Evolutionary conservation across 441 rosid genomes (phyloP), one percentile per base, ranked within the genome.

Genomic region (Kokia cookei): DNA sequence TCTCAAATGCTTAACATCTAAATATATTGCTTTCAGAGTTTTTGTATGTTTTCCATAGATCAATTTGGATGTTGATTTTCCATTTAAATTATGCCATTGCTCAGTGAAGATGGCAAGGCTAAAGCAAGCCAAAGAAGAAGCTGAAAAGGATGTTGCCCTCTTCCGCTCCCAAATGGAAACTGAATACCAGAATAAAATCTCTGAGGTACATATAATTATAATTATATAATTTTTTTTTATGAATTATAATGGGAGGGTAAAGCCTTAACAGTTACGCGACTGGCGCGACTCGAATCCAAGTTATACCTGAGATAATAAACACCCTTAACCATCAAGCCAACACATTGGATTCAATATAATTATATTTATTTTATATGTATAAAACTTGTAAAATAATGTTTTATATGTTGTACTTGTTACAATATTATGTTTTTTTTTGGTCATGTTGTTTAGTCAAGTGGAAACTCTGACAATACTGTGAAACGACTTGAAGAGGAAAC

Each of bases 101-200:
- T 19, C 81, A 91, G 95, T 82, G n/a, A 95, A 93, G 84, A 60
- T 86, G 87, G 87, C 91, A 77, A 88, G 95, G 72, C 74, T 95
- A 83, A 91, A 87, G 80, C 93, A 87, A 83, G 97, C 98, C 69
- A 89, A 93, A 80, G 96, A 95, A 63, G 96, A 95, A 80, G 93
- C 96, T 51, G 95, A 85, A 69, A 89, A 73, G 84, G 98, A 93
- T 76, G 79, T 91, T 66, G 87, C 90, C 62, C 89, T 81, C 50
- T 91, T 78, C 75, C 93, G 91, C 42, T 86, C 94, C 62, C 92
- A 84, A 66, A 82, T 90, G 86, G 99, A 93, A 84, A 83, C 83
- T 57, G 91, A 90, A 60, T 95, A 85, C 83, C 96, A 90, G 84
- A 93, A 86, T 79, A 90, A 93, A 78, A 79, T 93, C 42, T 84